These are phyloP conservation scores for Coemansia linderi DNA, from an alignment of 371 early-diverging fungal species.

Conservation along the genomic window DNA sequence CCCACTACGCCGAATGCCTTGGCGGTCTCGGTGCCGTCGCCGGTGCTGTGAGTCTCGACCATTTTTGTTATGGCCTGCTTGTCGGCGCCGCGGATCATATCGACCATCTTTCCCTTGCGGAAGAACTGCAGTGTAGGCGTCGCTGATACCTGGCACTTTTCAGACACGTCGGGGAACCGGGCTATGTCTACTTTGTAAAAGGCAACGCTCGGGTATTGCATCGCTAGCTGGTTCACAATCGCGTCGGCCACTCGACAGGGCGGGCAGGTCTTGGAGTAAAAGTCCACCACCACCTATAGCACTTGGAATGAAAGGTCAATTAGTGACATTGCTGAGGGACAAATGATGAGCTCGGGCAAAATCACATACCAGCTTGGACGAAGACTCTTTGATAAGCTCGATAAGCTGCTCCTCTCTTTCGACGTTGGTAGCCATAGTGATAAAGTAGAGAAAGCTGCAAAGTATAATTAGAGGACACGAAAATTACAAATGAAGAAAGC, in stretches of 20 bases:
- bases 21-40: conserved; percentile 60
- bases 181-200: conserved; percentile 91
- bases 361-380: conserved; percentile 34
- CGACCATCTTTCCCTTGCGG: conserved; percentile 70
- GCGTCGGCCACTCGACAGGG: conserved; percentile 90
- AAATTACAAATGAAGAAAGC: not conserved
- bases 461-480: not conserved
- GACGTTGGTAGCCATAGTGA: conserved; percentile 40
- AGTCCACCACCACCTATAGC: conserved; percentile 65
- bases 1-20: conserved; percentile 60
- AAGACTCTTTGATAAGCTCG: conserved; percentile 39
- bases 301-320: not conserved
- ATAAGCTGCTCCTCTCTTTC: conserved; percentile 42
- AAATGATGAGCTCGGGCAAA: not conserved
- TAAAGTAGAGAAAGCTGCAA: not conserved
- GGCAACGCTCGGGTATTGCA: conserved; percentile 58
- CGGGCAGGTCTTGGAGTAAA: conserved; percentile 73
- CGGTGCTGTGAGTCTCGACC: conserved; percentile 61
- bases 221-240: conserved; percentile 62
- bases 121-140: conserved; percentile 93
- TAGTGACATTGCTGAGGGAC: not conserved
- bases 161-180: conserved; percentile 65
- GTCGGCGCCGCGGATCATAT: conserved; percentile 77
- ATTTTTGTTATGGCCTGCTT: conserved; percentile 48
- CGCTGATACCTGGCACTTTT: conserved; percentile 69